phyloP scores from a whole-genome alignment of 2,329 filamentous ascomycete species.

The Pseudophaeomoniella oleicola region DNA sequence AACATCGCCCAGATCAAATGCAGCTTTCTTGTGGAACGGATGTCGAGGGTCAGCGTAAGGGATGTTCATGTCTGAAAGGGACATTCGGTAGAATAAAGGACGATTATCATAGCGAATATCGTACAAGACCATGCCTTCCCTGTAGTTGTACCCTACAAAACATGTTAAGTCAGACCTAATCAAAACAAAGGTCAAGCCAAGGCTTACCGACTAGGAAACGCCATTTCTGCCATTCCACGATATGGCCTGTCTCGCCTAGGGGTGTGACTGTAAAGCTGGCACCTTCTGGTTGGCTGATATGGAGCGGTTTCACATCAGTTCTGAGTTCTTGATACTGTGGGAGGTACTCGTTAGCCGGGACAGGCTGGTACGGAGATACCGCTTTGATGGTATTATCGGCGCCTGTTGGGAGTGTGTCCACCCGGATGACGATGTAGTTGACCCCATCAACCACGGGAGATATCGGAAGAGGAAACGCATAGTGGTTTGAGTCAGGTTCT shows the following conservation, averaged over 20 bases:
- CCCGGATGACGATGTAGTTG: conserved; percentile 39
- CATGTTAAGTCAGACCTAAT: too few species aligned
- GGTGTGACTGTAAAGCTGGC: conserved; percentile 46
- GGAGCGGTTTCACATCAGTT: conserved; percentile 50
- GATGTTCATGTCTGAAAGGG: conserved; percentile 55
- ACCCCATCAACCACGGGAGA: conserved; percentile 44
- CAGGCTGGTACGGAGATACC: too few species aligned
- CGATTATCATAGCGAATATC: conserved; percentile 53
- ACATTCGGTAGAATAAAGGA: conserved; percentile 51
- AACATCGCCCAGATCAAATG: conserved; percentile 58
- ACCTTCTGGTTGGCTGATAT: conserved; percentile 57
- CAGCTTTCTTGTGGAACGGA: conserved; percentile 55
- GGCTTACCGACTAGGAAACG: conserved; percentile 40
- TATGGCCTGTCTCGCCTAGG: too few species aligned
- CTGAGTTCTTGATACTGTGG: conserved; percentile 35
- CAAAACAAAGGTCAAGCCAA: too few species aligned
- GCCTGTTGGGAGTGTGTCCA: conserved; percentile 42
- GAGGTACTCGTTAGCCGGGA: conserved; percentile 32
- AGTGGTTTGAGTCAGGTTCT: conserved; percentile 47
- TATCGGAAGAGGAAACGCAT: conserved; percentile 45
- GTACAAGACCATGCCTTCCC: conserved; percentile 57
- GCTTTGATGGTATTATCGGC: conserved; percentile 8
- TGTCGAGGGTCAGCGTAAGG: conserved; percentile 52
- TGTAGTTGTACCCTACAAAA: conserved; percentile 52
- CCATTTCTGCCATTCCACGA: conserved; percentile 54